These are phyloP conservation scores for Bidens hawaiensis DNA, from an alignment of 140 eudicot species.

Conservation along the genomic window DNA sequence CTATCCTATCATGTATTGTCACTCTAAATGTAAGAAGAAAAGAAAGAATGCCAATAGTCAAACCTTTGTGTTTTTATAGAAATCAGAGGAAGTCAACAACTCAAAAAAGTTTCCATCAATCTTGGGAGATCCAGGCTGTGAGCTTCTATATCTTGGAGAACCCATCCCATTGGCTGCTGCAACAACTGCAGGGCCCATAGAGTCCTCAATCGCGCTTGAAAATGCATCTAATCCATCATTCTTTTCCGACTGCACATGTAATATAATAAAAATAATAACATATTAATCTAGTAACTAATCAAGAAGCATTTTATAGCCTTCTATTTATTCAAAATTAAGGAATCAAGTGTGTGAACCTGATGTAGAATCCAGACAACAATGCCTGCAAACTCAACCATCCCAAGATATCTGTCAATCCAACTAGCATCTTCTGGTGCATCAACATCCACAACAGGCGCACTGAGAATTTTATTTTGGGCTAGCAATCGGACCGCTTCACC, in stretches of 20 bases:
- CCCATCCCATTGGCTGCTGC: conserved; percentile 72
- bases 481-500: conserved; percentile 84
- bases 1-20: not conserved
- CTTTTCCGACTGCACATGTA: conserved; percentile 63
- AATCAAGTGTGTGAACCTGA: conserved; percentile 47
- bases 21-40: not conserved
- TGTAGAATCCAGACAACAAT: conserved; percentile 91
- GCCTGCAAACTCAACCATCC: conserved; percentile 97
- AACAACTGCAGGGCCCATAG: conserved; percentile 46
- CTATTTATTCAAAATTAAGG: conserved; percentile 2
- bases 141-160: conserved; percentile 65
- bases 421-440: conserved; percentile 84
- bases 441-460: conserved; percentile 86
- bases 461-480: conserved; percentile 64
- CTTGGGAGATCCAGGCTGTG: conserved; percentile 62
- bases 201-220: conserved; percentile 26
- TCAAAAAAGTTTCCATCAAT: conserved; percentile 82
- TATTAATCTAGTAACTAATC: not conserved
- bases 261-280: not conserved
- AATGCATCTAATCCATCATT: conserved; percentile 29
- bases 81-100: conserved; percentile 78
- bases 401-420: conserved; percentile 95
- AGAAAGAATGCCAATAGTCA: not conserved
- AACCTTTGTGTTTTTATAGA: conserved; percentile 81
- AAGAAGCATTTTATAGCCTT: not conserved